A percentile compares a stretch with the other conserved stretches of the same genome.
phyloP scores from a whole-genome alignment of 148 eudicot genomes.

The Chenopodium suecicum region DNA sequence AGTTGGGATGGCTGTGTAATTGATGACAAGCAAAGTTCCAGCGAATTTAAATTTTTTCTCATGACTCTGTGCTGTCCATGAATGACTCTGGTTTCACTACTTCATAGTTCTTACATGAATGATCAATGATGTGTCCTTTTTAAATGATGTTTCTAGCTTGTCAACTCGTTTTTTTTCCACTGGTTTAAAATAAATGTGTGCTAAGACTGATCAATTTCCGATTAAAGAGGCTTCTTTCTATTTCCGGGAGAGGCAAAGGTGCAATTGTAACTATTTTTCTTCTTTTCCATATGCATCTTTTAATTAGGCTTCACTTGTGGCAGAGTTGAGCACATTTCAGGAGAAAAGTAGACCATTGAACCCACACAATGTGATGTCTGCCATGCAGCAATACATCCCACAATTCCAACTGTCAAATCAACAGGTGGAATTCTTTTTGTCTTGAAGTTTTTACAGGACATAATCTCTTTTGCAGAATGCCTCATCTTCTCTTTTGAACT shows the following conservation, averaged over 20 bases:
- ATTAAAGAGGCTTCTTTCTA: slow-evolving; percentile 3
- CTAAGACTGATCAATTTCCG: neutral
- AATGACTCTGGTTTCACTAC: neutral
- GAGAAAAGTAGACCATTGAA: slow-evolving; percentile 48
- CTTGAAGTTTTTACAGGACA: neutral
- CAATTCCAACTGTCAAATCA: slow-evolving; percentile 66
- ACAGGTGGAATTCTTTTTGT: slow-evolving; percentile 49
- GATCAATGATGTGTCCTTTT: neutral
- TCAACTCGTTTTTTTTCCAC: neutral
- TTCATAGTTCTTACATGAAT: neutral
- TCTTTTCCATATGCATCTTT: neutral
- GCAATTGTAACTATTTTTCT: neutral
- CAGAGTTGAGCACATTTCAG: slow-evolving; percentile 59
- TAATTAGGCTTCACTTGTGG: slow-evolving; percentile 23
- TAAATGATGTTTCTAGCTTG: neutral
- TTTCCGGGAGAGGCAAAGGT: neutral
- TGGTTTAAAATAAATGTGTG: neutral
- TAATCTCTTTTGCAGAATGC: neutral
- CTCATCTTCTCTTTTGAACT: neutral
- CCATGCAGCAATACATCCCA: slow-evolving; percentile 60
- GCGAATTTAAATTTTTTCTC: neutral
- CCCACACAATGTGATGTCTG: slow-evolving; percentile 71
- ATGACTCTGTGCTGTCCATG: neutral
- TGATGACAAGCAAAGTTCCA: neutral
- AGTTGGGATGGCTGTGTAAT: neutral